Conservation (phyloP, 345 rosid species). For the Rhizophora mangle region DNA sequence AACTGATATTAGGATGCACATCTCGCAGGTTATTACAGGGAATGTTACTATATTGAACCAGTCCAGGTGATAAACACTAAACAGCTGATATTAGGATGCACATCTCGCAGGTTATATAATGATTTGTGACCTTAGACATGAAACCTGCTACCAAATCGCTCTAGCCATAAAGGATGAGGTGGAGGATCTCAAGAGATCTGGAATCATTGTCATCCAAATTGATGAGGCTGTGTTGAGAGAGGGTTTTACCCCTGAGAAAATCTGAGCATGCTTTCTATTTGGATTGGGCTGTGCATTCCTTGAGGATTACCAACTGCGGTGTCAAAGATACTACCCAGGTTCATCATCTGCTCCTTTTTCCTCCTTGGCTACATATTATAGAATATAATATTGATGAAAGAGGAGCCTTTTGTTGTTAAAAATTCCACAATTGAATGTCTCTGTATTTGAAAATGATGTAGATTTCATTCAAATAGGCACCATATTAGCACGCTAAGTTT, state of each 20-base stretch:
- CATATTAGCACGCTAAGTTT: too few species aligned
- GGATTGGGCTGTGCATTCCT: constrained; percentile 58
- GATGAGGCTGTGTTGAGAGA: constrained; percentile 58
- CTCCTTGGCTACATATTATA: too few species aligned
- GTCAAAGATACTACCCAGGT: constrained; percentile 56
- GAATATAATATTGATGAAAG: too few species aligned
- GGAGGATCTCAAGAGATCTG: constrained; percentile 52
- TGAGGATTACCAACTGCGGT: constrained; percentile 49
- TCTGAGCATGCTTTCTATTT: constrained; percentile 50
- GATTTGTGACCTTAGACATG: constrained; percentile 29
- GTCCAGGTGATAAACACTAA: constrained; percentile 56
- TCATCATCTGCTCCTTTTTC: not conserved
- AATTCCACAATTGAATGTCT: too few species aligned
- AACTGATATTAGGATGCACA: not conserved
- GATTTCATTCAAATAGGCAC: too few species aligned
- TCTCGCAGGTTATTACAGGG: not conserved
- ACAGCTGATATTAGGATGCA: not conserved
- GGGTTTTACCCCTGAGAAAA: constrained; percentile 50
- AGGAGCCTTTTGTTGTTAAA: too few species aligned
- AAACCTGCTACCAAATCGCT: constrained; percentile 58
- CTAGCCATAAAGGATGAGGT: constrained; percentile 59
- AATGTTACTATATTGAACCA: too few species aligned
- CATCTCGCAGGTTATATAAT: not conserved
- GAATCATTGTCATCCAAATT: constrained; percentile 46
- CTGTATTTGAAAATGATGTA: too few species aligned